A percentile compares a stretch with the other conserved stretches of the same genome.
phyloP scores from a whole-genome alignment of 2,329 filamentous ascomycete genomes.

The Hawksworthiomyces lignivorus region DNA sequence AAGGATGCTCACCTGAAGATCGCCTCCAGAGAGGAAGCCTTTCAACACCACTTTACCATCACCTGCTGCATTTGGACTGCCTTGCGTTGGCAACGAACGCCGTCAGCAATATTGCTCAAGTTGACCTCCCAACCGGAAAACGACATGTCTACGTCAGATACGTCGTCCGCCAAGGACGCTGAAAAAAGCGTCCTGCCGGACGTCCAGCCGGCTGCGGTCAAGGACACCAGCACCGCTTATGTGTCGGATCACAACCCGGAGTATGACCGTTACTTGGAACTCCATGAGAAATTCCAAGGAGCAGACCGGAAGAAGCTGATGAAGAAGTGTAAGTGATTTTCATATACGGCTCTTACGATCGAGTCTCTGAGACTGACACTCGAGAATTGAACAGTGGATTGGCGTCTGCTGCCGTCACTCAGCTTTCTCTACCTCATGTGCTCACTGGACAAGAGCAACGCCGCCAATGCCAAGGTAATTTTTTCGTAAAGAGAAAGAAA shows the following conservation, averaged over 20 bases:
- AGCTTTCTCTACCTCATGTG: slow-evolving; percentile 28
- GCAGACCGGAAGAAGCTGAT: slow-evolving; percentile 3
- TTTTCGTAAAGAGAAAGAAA: too few relatives aligned
- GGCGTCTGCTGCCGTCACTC: slow-evolving; percentile 38
- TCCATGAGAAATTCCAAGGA: slow-evolving; percentile 1
- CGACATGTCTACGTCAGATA: slow-evolving; percentile 5
- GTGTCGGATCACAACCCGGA: slow-evolving; percentile 5
- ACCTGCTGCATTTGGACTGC: too few relatives aligned
- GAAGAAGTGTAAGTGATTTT: not conserved
- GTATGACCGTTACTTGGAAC: slow-evolving; percentile 4
- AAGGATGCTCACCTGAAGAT: too few relatives aligned
- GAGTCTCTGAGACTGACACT: not conserved
- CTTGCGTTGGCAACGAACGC: too few relatives aligned
- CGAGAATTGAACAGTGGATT: slow-evolving; percentile 40
- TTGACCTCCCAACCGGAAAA: too few relatives aligned
- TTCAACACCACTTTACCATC: too few relatives aligned
- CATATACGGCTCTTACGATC: too few relatives aligned
- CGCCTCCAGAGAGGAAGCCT: too few relatives aligned
- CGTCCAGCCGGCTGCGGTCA: not conserved
- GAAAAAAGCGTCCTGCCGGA: slow-evolving; percentile 3
- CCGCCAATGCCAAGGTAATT: slow-evolving; percentile 36
- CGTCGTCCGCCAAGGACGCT: slow-evolving; percentile 5
- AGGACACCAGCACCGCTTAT: not conserved
- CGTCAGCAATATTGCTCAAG: too few relatives aligned
- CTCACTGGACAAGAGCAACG: slow-evolving; percentile 32